phyloP scores from a whole-genome alignment of 306 rosid genomes.

The Herpetospermum pedunculosum region DNA sequence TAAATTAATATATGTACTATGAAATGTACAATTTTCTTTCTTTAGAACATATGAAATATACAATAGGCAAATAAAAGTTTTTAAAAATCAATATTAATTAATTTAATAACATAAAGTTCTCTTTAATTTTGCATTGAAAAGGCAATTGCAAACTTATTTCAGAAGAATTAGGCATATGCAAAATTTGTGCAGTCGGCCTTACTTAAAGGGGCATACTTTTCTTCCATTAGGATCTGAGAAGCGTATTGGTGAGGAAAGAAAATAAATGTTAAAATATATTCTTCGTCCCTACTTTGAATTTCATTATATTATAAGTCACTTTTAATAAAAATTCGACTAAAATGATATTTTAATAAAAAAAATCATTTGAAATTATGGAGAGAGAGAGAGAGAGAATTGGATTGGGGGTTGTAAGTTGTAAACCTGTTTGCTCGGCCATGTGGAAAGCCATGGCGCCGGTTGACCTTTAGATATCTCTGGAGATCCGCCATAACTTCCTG shows the following conservation, averaged over 20 bases:
- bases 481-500: slow-evolving; percentile 10
- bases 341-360: too few species aligned
- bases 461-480: slow-evolving; percentile 1
- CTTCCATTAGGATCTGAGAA: not conserved
- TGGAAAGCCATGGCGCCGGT: not conserved
- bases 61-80: not conserved
- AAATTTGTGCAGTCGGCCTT: not conserved
- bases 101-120: not conserved
- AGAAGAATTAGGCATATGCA: not conserved
- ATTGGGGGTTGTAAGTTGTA: not conserved
- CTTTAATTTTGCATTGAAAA: not conserved
- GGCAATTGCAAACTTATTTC: not conserved
- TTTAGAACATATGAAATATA: too few species aligned
- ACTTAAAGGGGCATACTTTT: not conserved
- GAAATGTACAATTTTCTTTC: not conserved
- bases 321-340: too few species aligned
- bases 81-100: not conserved
- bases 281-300: too few species aligned
- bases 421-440: slow-evolving; percentile 2
- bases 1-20: not conserved
- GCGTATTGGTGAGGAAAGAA: not conserved
- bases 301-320: too few species aligned
- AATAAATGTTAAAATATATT: too few species aligned
- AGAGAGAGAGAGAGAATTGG: not conserved
- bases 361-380: not conserved